Evolutionary conservation across 192 early-diverging fungal genomes (phyloP), one percentile per base, ranked within the genome.

Genomic region (Coemansia sp.): DNA sequence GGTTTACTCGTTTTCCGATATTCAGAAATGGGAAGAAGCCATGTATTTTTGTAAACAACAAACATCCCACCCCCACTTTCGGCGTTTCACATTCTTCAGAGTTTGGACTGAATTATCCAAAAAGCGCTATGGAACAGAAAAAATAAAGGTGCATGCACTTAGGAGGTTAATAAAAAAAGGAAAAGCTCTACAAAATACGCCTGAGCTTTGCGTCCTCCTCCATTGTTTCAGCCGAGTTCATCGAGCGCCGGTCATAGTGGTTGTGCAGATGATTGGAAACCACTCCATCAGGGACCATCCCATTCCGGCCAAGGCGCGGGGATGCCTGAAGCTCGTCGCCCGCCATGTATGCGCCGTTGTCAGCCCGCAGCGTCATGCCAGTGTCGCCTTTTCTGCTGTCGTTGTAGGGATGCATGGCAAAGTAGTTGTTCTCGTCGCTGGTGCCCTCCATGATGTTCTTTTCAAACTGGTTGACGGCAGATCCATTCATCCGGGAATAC

Each of bases 401-500:
- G 46, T 7, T 49, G n/a, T 49, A 49, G 2, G 46, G 15, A n/a
- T 49, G 46, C 46, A 49, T 49, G 46, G 20, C n/a, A 20, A 49
- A 49, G 46, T 20, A 49, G 46, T 49, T 20, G 46, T 18, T 18
- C 46, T 49, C 46, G 46, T 49, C 46, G 15, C 7, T 16, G n/a
- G 16, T 21, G 3, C n/a, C 46, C 4, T 21, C 46, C 46, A 49
- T 49, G 6, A 49, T 21, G n/a, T 49, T 49, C 46, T 49, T 49
- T 49, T 49, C 46, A 49, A 49, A 49, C 46, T 49, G 46, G 20
- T 49, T 49, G 46, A 18, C 18, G n/a, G 46, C 46, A 21, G 46
- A 49, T 20, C 46, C 46, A 11, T 60, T 60, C 58, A 48, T 67
- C 56, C 56, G 66, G 21, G 66, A 55, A 46, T 60, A 60, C n/a